Conservation (phyloP, 148 eudicot species). For the Limonium bicolor region DNA sequence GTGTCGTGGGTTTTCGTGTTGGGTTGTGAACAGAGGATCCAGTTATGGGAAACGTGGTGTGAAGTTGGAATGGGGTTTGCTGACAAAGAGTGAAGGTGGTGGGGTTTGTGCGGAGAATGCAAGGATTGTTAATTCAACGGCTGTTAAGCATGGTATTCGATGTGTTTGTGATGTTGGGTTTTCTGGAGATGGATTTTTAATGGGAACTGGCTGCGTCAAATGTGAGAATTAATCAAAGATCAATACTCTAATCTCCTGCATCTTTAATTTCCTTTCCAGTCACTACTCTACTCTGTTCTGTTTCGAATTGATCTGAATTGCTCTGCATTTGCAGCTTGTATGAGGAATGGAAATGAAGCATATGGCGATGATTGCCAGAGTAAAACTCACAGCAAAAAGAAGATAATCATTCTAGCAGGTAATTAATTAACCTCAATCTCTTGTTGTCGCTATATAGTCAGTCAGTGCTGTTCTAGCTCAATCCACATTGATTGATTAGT, state of each 20-base stretch:
- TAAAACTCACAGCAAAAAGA: constrained; percentile 17
- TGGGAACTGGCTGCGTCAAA: constrained; percentile 54
- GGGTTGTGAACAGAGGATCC: constrained; percentile 40
- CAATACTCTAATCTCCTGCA: too few relatives aligned
- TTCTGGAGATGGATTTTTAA: constrained; percentile 55
- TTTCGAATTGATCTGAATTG: too few relatives aligned
- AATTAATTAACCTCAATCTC: too few relatives aligned
- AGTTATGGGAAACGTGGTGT: constrained; percentile 40
- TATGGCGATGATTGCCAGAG: constrained; percentile 31
- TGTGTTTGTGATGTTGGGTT: constrained; percentile 62
- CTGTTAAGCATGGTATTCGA: constrained; percentile 43
- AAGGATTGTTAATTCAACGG: constrained; percentile 34
- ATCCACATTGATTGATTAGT: too few relatives aligned
- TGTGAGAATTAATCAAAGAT: constrained; percentile 50
- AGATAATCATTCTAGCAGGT: constrained; percentile 45
- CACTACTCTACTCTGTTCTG: neutral
- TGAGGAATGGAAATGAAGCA: constrained; percentile 45
- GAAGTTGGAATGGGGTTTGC: constrained; percentile 73
- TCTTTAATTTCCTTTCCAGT: neutral
- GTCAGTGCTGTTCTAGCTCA: too few relatives aligned
- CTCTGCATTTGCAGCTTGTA: constrained; percentile 36
- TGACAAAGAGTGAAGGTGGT: constrained; percentile 20
- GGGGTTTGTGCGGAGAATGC: constrained; percentile 41
- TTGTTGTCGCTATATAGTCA: too few relatives aligned
- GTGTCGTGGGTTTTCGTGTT: constrained; percentile 71